Evolutionary conservation across 805 yeast species (phyloP).

Genomic region (Pichia cephalocereana): DNA sequence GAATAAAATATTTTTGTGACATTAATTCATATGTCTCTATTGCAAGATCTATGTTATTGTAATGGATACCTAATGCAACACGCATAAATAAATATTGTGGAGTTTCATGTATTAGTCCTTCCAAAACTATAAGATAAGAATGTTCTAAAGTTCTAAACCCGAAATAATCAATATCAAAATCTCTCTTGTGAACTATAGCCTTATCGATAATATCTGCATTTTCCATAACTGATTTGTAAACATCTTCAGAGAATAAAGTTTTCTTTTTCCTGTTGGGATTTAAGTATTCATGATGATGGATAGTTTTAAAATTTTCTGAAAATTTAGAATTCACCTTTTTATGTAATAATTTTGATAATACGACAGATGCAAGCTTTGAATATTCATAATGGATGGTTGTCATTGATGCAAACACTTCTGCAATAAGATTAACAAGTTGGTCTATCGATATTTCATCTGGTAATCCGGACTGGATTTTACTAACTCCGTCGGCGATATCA

Average conservation of each 20-base stretch:
- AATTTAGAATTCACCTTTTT: constrained; percentile 73
- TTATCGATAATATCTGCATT: constrained; percentile 55
- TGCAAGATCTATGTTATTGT: constrained; percentile 51
- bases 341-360: constrained; percentile 77
- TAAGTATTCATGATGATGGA: constrained; percentile 52
- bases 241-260: neutral
- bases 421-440: constrained; percentile 42
- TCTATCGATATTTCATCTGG: constrained; percentile 38
- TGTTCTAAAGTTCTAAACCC: constrained; percentile 90
- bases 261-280: neutral
- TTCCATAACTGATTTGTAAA: constrained; percentile 47
- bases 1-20: constrained; percentile 83
- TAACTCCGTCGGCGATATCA: constrained; percentile 37
- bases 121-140: constrained; percentile 63
- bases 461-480: constrained; percentile 39
- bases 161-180: constrained; percentile 69
- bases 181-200: constrained; percentile 65
- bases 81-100: constrained; percentile 89
- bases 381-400: constrained; percentile 93
- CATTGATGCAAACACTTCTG: constrained; percentile 92
- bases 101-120: constrained; percentile 70
- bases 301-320: constrained; percentile 51
- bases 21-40: constrained; percentile 79
- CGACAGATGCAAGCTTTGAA: constrained; percentile 84
- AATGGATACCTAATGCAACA: constrained; percentile 88